Evolutionary conservation across 2,329 filamentous ascomycete species (phyloP).

Genomic region (Alternaria burnsii): DNA sequence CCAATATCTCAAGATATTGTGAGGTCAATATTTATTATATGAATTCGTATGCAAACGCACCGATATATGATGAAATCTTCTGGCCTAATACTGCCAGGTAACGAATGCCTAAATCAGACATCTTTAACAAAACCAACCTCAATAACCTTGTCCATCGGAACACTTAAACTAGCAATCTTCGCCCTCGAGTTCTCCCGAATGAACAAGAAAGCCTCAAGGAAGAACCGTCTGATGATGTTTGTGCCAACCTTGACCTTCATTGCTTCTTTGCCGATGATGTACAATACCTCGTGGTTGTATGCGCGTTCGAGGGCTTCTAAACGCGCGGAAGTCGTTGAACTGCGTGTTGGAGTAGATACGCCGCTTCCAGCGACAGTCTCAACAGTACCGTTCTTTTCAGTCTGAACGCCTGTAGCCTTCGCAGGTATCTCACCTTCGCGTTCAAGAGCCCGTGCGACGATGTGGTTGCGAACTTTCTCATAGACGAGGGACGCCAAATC

Average conservation of each 20-base stretch:
- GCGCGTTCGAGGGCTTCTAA: slow-evolving; percentile 53
- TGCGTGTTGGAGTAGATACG: slow-evolving; percentile 24
- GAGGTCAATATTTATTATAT: too few relatives aligned
- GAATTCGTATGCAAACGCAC: background rate
- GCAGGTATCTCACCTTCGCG: slow-evolving; percentile 34
- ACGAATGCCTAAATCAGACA: slow-evolving; percentile 53
- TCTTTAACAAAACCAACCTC: slow-evolving; percentile 76
- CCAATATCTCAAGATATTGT: background rate
- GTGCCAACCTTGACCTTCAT: slow-evolving; percentile 53
- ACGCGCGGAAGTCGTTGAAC: slow-evolving; percentile 35
- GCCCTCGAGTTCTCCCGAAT: slow-evolving; percentile 71
- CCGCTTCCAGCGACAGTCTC: slow-evolving; percentile 14
- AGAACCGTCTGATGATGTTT: slow-evolving; percentile 54
- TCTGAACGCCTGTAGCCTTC: slow-evolving; percentile 7
- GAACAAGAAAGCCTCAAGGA: slow-evolving; percentile 68
- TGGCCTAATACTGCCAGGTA: background rate
- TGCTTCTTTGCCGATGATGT: slow-evolving; percentile 64
- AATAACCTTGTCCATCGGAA: slow-evolving; percentile 68
- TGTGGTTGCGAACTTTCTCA: slow-evolving; percentile 62
- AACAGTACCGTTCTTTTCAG: background rate
- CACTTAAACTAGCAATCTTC: slow-evolving; percentile 70
- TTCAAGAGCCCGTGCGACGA: slow-evolving; percentile 40
- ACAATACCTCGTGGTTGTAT: slow-evolving; percentile 59
- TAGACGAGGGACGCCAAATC: slow-evolving; percentile 66
- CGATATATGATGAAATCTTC: background rate